Conservation (phyloP, 345 rosid species). For the Syzygium aromaticum region DNA sequence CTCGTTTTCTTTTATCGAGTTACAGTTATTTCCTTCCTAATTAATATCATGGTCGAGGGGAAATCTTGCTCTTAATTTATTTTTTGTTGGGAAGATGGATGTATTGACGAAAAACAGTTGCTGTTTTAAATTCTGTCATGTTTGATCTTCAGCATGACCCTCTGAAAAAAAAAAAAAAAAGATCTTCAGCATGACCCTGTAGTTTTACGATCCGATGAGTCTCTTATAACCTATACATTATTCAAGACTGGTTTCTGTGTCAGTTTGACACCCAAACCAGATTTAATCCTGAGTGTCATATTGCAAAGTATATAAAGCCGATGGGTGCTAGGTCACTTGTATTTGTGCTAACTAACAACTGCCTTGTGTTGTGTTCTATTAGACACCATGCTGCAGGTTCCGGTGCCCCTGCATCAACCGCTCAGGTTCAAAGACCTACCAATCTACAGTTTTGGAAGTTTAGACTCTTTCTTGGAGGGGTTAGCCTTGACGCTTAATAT, state of each 20-base stretch:
- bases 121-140: background rate
- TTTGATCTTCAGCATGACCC: background rate
- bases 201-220: background rate
- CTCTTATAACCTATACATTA: background rate
- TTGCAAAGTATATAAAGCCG: background rate
- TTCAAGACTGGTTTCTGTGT: background rate
- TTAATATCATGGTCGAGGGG: background rate
- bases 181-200: background rate
- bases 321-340: background rate
- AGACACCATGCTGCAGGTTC: conserved; percentile 7
- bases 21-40: background rate
- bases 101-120: background rate
- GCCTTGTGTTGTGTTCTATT: background rate
- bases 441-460: background rate
- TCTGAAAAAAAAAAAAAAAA: too few species aligned
- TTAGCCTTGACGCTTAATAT: background rate
- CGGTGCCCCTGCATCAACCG: conserved; percentile 4
- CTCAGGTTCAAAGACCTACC: conserved; percentile 18
- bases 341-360: background rate
- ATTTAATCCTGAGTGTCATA: background rate
- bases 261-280: background rate
- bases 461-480: background rate
- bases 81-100: background rate
- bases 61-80: background rate
- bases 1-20: background rate